Conservation (phyloP, 2,329 filamentous ascomycete species). For the Ophiocordyceps robertsii region DNA sequence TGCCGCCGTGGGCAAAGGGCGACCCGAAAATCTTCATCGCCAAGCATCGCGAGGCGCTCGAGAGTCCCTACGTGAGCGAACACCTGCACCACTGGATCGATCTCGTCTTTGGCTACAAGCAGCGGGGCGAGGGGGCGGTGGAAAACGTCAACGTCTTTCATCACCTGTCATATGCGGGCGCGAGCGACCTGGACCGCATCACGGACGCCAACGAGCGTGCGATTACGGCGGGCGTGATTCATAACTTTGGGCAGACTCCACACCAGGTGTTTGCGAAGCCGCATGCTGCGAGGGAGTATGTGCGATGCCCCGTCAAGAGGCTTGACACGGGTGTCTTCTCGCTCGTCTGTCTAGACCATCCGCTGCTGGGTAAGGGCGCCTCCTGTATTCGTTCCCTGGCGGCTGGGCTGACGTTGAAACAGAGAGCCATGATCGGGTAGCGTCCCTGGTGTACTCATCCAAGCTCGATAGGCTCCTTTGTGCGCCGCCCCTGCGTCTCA, state of each 20-base stretch:
- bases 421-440: slow-evolving; percentile 65
- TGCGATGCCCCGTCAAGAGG: slow-evolving; percentile 48
- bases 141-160: slow-evolving; percentile 94
- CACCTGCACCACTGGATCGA: slow-evolving; percentile 94
- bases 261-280: slow-evolving; percentile 81
- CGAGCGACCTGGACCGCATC: slow-evolving; percentile 84
- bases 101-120: slow-evolving; percentile 85
- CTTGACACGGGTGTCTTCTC: slow-evolving; percentile 68
- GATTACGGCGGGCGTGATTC: slow-evolving; percentile 88
- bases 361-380: slow-evolving; percentile 48
- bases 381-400: not conserved
- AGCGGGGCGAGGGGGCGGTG: slow-evolving; percentile 81
- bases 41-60: slow-evolving; percentile 89
- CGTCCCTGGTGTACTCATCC: slow-evolving; percentile 62
- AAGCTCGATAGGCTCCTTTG: slow-evolving; percentile 76
- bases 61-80: slow-evolving; percentile 83
- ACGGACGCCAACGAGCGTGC: slow-evolving; percentile 75
- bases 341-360: slow-evolving; percentile 64
- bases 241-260: slow-evolving; percentile 96
- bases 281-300: slow-evolving; percentile 64
- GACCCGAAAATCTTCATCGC: slow-evolving; percentile 91
- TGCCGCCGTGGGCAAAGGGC: slow-evolving; percentile 96
- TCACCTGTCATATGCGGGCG: slow-evolving; percentile 86
- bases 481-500: slow-evolving; percentile 70
- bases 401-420: not conserved